phyloP scores from a whole-genome alignment of 768 basidiomycete genomes.

The Tephrocybe sp. region DNA sequence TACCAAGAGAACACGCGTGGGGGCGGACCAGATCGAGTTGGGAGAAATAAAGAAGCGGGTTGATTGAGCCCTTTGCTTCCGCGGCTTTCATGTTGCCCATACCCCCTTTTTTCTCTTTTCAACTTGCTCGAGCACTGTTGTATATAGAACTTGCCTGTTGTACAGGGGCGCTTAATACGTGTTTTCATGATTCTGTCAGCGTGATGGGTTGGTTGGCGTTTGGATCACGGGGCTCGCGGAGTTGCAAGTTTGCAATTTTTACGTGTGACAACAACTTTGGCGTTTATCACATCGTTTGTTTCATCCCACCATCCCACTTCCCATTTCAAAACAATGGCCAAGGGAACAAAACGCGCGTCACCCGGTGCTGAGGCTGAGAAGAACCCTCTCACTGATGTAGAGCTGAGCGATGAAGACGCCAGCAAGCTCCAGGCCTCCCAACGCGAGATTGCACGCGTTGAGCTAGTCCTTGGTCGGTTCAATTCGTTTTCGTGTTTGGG shows the following conservation, averaged over 20 bases:
- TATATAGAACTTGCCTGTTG: neutral
- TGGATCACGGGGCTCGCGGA: constrained; percentile 23
- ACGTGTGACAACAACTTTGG: constrained; percentile 13
- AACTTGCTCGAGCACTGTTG: neutral
- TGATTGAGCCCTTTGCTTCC: constrained; percentile 40
- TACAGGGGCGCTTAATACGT: neutral
- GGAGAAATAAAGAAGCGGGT: constrained; percentile 73
- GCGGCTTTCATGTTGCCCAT: neutral
- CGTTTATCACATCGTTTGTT: constrained; percentile 8
- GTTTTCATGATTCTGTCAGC: neutral
- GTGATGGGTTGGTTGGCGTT: neutral
- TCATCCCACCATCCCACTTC: constrained; percentile 16
- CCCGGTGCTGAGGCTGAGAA: constrained; percentile 80
- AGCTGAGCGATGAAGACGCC: constrained; percentile 71
- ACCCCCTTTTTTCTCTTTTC: neutral
- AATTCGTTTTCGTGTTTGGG: neutral
- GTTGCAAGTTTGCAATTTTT: constrained; percentile 29
- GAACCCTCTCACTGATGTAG: constrained; percentile 61
- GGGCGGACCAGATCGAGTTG: constrained; percentile 75
- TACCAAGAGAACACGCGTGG: constrained; percentile 36
- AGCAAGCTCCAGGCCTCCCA: constrained; percentile 62
- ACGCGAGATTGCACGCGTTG: constrained; percentile 67
- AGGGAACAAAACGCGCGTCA: constrained; percentile 71
- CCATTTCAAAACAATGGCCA: constrained; percentile 31
- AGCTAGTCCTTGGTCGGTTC: constrained; percentile 62